phyloP scores from a whole-genome alignment of 2,329 filamentous ascomycete species.

The Penicillium freii region DNA sequence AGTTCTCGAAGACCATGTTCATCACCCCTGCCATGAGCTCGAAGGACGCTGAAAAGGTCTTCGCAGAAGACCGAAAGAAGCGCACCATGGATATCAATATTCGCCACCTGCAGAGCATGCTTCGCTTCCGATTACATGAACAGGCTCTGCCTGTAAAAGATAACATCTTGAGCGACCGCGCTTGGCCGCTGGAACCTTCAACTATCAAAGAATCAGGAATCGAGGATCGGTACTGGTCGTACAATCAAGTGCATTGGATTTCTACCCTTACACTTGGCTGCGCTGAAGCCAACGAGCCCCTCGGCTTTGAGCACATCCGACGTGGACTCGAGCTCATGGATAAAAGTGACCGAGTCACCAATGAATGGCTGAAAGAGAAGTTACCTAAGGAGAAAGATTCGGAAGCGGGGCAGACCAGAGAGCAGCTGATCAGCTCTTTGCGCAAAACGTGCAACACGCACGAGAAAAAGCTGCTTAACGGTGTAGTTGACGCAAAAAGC shows the following conservation, averaged over 20 bases:
- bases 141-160: slow-evolving; percentile 32
- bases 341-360: slow-evolving; percentile 40
- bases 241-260: slow-evolving; percentile 61
- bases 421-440: slow-evolving; percentile 49
- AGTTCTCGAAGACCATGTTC: slow-evolving; percentile 54
- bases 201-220: slow-evolving; percentile 41
- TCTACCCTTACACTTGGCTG: slow-evolving; percentile 55
- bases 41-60: slow-evolving; percentile 39
- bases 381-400: slow-evolving; percentile 32
- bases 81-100: slow-evolving; percentile 59
- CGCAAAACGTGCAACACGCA: slow-evolving; percentile 66
- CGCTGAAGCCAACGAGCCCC: slow-evolving; percentile 40
- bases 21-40: slow-evolving; percentile 51
- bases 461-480: slow-evolving; percentile 77
- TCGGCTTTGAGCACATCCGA: slow-evolving; percentile 41
- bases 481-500: slow-evolving; percentile 76
- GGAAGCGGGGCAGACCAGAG: slow-evolving; percentile 35
- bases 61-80: slow-evolving; percentile 50
- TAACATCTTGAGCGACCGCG: slow-evolving; percentile 30
- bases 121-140: slow-evolving; percentile 44
- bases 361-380: slow-evolving; percentile 38
- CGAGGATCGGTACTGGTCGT: slow-evolving; percentile 56
- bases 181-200: slow-evolving; percentile 32
- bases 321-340: slow-evolving; percentile 42
- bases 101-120: slow-evolving; percentile 63